These are phyloP conservation scores for Ophiostoma fasciatum DNA, from an alignment of 2,329 filamentous ascomycete genomes.

Conservation along the genomic window DNA sequence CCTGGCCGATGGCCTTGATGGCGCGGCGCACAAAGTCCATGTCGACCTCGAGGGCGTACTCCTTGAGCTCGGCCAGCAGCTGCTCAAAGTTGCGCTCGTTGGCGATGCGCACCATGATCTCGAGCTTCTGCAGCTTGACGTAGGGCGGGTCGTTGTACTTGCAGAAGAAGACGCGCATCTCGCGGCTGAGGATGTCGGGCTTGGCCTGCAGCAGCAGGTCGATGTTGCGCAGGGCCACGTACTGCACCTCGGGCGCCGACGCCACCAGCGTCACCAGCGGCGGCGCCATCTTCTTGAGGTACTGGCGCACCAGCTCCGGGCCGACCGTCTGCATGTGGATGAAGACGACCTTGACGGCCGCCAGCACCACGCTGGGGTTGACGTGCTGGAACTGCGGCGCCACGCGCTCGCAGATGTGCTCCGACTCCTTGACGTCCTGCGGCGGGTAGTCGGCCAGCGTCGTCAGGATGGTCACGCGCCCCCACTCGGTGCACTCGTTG, in stretches of 20 bases:
- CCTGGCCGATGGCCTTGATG: conserved; percentile 92
- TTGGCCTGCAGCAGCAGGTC: conserved; percentile 91
- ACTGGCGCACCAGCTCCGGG: conserved; percentile 64
- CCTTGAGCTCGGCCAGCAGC: conserved; percentile 82
- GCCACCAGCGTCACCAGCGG: conserved; percentile 91
- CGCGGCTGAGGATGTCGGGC: conserved; percentile 91
- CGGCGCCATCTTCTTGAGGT: conserved; percentile 97
- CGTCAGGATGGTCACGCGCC: conserved; percentile 80
- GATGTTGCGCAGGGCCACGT: conserved; percentile 91
- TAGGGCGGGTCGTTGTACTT: conserved; percentile 99
- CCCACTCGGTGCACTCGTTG: conserved; percentile 98
- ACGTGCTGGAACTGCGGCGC: conserved; percentile 96
- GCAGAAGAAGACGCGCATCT: conserved; percentile 97
- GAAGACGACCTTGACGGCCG: conserved; percentile 97
- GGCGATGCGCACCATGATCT: conserved; percentile 98
- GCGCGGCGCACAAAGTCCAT: conserved; percentile 97
- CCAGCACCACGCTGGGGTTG: conserved; percentile 89
- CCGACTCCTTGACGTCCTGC: conserved; percentile 81
- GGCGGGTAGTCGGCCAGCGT: conserved; percentile 82
- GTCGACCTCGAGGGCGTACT: conserved; percentile 94
- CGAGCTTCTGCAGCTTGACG: conserved; percentile 91
- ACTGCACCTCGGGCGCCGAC: conserved; percentile 92
- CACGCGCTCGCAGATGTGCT: conserved; percentile 95
- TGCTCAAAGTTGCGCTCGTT: conserved; percentile 96
- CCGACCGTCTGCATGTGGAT: conserved; percentile 83